Percentiles rank a stretch among this genome's conserved stretches.
Conservation (phyloP, 805 yeast genomes). For the Priceomyces haplophilus region DNA sequence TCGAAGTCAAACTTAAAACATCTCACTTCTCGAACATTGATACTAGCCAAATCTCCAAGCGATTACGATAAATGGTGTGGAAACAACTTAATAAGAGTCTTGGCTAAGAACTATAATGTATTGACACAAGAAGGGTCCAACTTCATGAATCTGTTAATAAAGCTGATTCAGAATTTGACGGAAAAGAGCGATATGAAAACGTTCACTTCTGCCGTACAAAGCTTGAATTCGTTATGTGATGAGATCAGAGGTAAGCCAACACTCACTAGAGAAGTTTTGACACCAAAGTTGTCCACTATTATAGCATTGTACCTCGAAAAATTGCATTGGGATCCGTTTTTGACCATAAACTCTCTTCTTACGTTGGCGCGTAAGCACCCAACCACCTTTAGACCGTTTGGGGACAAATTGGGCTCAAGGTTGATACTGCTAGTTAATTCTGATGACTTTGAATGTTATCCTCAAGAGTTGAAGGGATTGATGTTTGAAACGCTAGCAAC, state of each 20-base stretch:
- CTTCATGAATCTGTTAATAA: conserved; percentile 39
- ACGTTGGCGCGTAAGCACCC: conserved; percentile 55
- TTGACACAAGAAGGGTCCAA: conserved; percentile 41
- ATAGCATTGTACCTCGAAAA: conserved; percentile 51
- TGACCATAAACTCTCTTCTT: conserved; percentile 32
- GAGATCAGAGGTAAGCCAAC: conserved; percentile 77
- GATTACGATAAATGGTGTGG: conserved; percentile 59
- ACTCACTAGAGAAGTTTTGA: conserved; percentile 75
- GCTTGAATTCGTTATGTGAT: conserved; percentile 39
- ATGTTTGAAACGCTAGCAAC: conserved; percentile 53
- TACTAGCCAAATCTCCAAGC: conserved; percentile 25
- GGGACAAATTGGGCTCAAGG: conserved; percentile 54
- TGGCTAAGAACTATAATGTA: conserved; percentile 35
- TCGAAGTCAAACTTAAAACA: conserved; percentile 50
- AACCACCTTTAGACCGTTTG: conserved; percentile 79
- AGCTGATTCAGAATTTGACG: conserved; percentile 38
- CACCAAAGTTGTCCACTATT: conserved; percentile 70
- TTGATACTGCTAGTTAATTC: conserved; percentile 34
- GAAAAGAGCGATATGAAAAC: conserved; percentile 31
- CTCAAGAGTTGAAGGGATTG: conserved; percentile 34
- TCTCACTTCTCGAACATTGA: conserved; percentile 40
- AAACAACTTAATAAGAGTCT: conserved; percentile 47
- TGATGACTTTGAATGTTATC: conserved; percentile 37
- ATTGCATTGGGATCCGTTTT: conserved; percentile 26
- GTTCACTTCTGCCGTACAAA: conserved; percentile 36